Percentiles rank a stretch among this genome's conserved stretches.
Conservation (phyloP, 2,329 filamentous ascomycete species). For the Talaromyces piceae region DNA sequence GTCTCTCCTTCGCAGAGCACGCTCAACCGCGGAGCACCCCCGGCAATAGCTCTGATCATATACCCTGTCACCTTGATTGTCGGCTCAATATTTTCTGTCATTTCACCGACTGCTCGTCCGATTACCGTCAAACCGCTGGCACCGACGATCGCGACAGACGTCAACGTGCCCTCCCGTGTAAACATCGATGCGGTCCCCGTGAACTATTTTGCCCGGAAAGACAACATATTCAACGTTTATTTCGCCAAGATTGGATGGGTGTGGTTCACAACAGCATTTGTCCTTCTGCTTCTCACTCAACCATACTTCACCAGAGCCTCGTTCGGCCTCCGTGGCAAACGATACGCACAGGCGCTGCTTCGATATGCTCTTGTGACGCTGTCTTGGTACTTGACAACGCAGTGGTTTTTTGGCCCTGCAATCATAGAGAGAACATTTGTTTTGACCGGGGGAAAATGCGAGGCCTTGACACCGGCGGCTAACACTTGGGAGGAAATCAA, state of each 20-base stretch:
- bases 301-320: constrained; percentile 46
- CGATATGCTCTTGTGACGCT: constrained; percentile 66
- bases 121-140: constrained; percentile 4
- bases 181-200: constrained; percentile 17
- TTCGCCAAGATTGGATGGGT: constrained; percentile 96
- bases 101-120: constrained; percentile 64
- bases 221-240: constrained; percentile 82
- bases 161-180: background rate
- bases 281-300: constrained; percentile 62
- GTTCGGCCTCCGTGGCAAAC: constrained; percentile 31
- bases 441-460: constrained; percentile 81
- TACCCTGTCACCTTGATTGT: constrained; percentile 75
- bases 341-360: constrained; percentile 51
- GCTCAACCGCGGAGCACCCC: constrained; percentile 32
- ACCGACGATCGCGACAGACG: constrained; percentile 5
- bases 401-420: constrained; percentile 92
- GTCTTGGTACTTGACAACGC: constrained; percentile 81
- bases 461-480: constrained; percentile 32
- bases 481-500: constrained; percentile 31
- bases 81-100: constrained; percentile 69
- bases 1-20: constrained; percentile 3
- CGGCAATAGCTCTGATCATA: constrained; percentile 56
- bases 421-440: constrained; percentile 84
- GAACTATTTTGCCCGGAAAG: constrained; percentile 85
- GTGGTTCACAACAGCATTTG: constrained; percentile 75